Evolutionary conservation across 371 early-diverging fungal genomes (phyloP).

Genomic region (Mucor ambiguus): DNA sequence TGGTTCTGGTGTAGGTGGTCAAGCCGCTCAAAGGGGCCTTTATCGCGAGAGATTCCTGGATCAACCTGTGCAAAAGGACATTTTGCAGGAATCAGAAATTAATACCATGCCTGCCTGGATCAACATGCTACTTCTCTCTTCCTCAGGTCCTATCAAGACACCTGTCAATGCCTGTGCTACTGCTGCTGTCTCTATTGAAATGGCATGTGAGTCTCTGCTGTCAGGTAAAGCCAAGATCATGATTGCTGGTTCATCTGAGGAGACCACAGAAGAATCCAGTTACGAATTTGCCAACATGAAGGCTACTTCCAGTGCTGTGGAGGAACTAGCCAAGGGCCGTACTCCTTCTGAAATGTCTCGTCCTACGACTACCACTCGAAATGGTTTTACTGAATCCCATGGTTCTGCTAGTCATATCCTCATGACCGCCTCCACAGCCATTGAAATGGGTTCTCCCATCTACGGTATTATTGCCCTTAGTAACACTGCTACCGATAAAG

Average conservation of each 20-base stretch:
- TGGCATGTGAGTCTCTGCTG: constrained; percentile 90
- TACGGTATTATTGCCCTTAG: constrained; percentile 92
- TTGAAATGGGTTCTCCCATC: constrained; percentile 95
- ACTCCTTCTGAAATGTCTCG: constrained; percentile 92
- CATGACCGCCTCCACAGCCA: constrained; percentile 89
- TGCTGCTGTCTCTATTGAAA: constrained; percentile 89
- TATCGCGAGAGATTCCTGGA: constrained; percentile 82
- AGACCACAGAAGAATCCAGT: constrained; percentile 91
- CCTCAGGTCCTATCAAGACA: constrained; percentile 95
- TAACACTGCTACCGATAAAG: constrained; percentile 96
- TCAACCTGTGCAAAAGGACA: constrained; percentile 90
- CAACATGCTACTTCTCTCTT: constrained; percentile 93
- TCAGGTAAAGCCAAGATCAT: constrained; percentile 94
- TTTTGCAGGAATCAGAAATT: constrained; percentile 94
- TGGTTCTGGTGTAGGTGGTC: constrained; percentile 91
- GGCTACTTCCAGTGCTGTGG: constrained; percentile 87
- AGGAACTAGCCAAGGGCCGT: constrained; percentile 88
- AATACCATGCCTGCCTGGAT: constrained; percentile 98
- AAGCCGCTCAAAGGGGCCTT: constrained; percentile 75
- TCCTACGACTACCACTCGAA: constrained; percentile 87
- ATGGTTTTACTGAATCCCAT: constrained; percentile 96
- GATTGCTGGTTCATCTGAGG: constrained; percentile 94
- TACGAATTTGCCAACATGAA: constrained; percentile 98
- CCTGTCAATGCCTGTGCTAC: constrained; percentile 96
- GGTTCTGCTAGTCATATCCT: constrained; percentile 92